Evolutionary conservation across 2,329 filamentous ascomycete genomes (phyloP).

Genomic region (Alternaria triticimaculans): DNA sequence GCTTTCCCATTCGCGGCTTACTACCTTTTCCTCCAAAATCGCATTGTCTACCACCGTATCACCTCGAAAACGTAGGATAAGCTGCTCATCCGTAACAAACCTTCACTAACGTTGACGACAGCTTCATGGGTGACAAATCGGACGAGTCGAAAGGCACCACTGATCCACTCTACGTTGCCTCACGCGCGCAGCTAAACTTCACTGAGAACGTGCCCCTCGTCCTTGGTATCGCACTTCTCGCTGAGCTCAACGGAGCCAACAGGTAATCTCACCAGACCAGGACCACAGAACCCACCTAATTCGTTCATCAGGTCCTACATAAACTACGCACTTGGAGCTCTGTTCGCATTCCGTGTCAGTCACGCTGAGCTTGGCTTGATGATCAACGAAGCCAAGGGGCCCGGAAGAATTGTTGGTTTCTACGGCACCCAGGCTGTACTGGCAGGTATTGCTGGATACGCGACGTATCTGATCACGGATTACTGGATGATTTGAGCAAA

Average conservation of each 20-base stretch:
- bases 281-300: constrained; percentile 3
- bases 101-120: constrained; percentile 18
- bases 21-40: constrained; percentile 50
- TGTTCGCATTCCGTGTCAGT: constrained; percentile 49
- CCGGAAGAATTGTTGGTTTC: constrained; percentile 37
- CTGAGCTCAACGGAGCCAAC: constrained; percentile 55
- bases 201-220: constrained; percentile 54
- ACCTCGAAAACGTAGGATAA: constrained; percentile 35
- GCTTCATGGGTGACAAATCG: constrained; percentile 34
- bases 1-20: constrained; percentile 52
- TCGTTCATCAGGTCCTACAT: constrained; percentile 33
- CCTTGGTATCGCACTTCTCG: constrained; percentile 48
- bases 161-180: constrained; percentile 46
- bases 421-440: constrained; percentile 42
- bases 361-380: constrained; percentile 52
- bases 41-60: constrained; percentile 47
- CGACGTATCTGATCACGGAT: constrained; percentile 41
- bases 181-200: constrained; percentile 52
- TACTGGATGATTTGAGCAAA: constrained; percentile 31
- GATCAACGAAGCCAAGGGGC: constrained; percentile 24
- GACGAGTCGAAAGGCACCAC: constrained; percentile 18
- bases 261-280: constrained; percentile 19
- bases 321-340: constrained; percentile 47
- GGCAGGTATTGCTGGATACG: constrained; percentile 36
- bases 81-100: background rate